Evolutionary conservation across 352 stramenopile genomes (phyloP).

Genomic region (Phytopythium kandeliae): DNA sequence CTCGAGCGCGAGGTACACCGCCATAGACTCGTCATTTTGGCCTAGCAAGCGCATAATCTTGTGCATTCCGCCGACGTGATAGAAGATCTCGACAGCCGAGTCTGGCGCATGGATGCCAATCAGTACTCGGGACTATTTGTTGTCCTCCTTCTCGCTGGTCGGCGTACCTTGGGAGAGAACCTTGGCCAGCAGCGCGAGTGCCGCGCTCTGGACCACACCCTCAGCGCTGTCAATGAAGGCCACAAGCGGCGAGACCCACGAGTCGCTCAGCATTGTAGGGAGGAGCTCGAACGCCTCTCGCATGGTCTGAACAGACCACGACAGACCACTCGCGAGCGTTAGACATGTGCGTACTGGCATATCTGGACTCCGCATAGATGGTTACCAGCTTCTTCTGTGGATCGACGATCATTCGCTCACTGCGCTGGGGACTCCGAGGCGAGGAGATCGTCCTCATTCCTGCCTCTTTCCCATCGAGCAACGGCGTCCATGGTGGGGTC

Average conservation of each 20-base stretch:
- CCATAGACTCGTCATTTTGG: conserved; percentile 13
- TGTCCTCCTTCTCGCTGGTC: not conserved
- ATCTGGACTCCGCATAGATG: too few species aligned
- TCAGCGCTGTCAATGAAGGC: conserved; percentile 49
- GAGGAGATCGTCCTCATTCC: not conserved
- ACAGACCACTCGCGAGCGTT: too few species aligned
- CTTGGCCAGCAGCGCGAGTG: conserved; percentile 43
- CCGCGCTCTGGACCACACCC: conserved; percentile 34
- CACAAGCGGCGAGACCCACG: conserved; percentile 58
- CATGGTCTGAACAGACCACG: conserved; percentile 19
- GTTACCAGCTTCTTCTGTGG: conserved; percentile 19
- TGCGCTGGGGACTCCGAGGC: not conserved
- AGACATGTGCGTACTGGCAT: too few species aligned
- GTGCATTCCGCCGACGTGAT: conserved; percentile 36
- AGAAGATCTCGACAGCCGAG: conserved; percentile 37
- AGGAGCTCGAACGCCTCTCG: conserved; percentile 42
- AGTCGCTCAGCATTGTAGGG: conserved; percentile 52
- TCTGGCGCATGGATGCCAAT: conserved; percentile 17
- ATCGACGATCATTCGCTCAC: not conserved
- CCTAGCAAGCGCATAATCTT: conserved; percentile 38
- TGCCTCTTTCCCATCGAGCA: not conserved
- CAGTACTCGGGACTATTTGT: not conserved
- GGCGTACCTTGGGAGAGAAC: conserved; percentile 38
- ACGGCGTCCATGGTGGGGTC: not conserved
- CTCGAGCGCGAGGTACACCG: conserved; percentile 36